Evolutionary conservation across 2,329 filamentous ascomycete genomes (phyloP), one percentile per base, ranked within the genome.

Genomic region (Penicillium sp.): DNA sequence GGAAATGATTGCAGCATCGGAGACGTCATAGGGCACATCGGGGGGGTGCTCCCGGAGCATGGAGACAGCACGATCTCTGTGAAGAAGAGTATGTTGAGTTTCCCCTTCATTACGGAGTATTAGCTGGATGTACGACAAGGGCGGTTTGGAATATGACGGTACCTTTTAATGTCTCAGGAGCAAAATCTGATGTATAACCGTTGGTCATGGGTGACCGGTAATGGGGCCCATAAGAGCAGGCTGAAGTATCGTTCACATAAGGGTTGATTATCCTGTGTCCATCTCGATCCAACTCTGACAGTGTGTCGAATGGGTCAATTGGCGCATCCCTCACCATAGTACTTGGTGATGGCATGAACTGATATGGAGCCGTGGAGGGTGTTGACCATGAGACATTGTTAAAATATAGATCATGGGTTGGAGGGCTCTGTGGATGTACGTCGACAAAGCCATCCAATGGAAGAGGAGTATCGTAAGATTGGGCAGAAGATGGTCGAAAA

Each of bases 121-220:
- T 76, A 30, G 73, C 69, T 14, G 73, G 69, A 58, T 75, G 72
- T 3, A 75, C 69, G 2, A 74, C 64, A 26, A 75, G 69, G 4
- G 69, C 5, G 73, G 44, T 75, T 47, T 74, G 69, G 53, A 76
- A 75, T 17, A 67, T 62, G 28, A 73, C 65, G 11, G 66, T 59
- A 3, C 73, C 72, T 61, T 75, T 73, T 71, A 75, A 74, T n/a
- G 64, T 73, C 52, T 73, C 71, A 4, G 73, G 71, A 4, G 75
- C 71, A 59, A 76, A 75, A 9, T 75, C 71, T 2, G 64, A 56
- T 2, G 64, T 69, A 50, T 75, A 75, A 73, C 72, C 74, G 36
- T 75, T 73, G 47, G 73, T 70, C 28, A 69, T 68, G 8, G 59
- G 33, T 3, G 69, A 69, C 9, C 67, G 66, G 30, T 67, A 68